These are phyloP conservation scores for Nicotiana noctiflora DNA, from an alignment of 257 asterid species.

Conservation along the genomic window DNA sequence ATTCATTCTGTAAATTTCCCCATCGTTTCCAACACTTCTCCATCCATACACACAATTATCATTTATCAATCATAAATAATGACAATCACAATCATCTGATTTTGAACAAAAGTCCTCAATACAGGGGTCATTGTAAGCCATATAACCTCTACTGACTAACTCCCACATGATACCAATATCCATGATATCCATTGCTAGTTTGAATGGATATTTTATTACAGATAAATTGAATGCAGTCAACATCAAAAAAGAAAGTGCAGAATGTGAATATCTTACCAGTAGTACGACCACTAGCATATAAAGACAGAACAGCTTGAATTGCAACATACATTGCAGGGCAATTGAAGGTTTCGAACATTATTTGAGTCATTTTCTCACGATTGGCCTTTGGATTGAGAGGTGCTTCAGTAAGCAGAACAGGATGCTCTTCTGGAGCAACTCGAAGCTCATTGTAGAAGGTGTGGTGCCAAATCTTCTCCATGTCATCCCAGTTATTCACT, in stretches of 20 bases:
- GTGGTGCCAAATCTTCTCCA: constrained; percentile 14
- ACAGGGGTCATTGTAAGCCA: not conserved
- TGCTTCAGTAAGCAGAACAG: not conserved
- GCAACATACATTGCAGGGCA: constrained; percentile 14
- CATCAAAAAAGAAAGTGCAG: not conserved
- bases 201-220: not conserved
- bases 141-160: not conserved
- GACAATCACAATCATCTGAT: not conserved
- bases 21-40: not conserved
- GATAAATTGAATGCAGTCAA: not conserved
- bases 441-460: constrained; percentile 10
- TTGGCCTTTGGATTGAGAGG: constrained; percentile 10
- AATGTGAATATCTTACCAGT: constrained; percentile 3
- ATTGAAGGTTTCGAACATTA: constrained; percentile 8
- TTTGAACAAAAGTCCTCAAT: not conserved
- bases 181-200: not conserved
- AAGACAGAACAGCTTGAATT: constrained; percentile 9
- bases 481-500: constrained; percentile 10
- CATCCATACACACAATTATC: not conserved
- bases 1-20: not conserved
- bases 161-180: not conserved
- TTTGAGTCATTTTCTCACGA: constrained; percentile 12
- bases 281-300: constrained; percentile 10
- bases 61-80: not conserved
- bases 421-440: constrained; percentile 13